Evolutionary conservation across 1,139 yeast species (phyloP), one percentile per base, ranked within the genome.

Genomic region (Geotrichum cucujoidarum): DNA sequence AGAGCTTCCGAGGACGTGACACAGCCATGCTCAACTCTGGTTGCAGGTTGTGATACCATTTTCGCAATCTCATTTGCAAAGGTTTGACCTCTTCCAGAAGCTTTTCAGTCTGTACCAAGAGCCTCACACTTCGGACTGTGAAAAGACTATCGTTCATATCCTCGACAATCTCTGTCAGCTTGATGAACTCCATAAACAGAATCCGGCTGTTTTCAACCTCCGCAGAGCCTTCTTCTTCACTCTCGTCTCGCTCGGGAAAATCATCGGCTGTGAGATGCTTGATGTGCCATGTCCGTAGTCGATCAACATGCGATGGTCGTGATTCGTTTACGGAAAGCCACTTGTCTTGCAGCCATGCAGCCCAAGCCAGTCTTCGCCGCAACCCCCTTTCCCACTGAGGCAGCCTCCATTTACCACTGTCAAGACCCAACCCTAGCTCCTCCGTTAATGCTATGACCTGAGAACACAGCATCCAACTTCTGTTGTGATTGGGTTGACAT

Each of bases 341-440:
- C 62, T 88, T 87, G 60, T 87, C 95, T 64, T 87, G 95, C 49
- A 84, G 72, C 73, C 80, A 88, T 1, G 87, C 94, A 0, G 96
- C 95, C 97, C 97, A 89, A 0, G 95, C 95, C 45, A 89, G 67
- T 49, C 96, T 72, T 58, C 87, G 78, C 45, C 97, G 72, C 41
- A 89, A 67, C 1, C 94, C 92, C 47, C 95, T 73, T 62, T 89
- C 97, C 97, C 97, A 89, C 58, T 83, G 81, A 0, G 97, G 97
- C 31, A 89, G 66, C 59, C 85, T 81, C 97, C 97, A 89, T 53
- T 76, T 77, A 49, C 83, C 80, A 61, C 97, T 89, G 61, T 88
- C 90, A 16, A 86, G 72, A 0, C 95, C 95, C 11, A 89, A 69
- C 0, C 96, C 96, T 32, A 89, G 68, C 57, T 89, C 95, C 63